Conservation (phyloP, 2,329 filamentous ascomycete species). For the Colletotrichum cuscutae region DNA sequence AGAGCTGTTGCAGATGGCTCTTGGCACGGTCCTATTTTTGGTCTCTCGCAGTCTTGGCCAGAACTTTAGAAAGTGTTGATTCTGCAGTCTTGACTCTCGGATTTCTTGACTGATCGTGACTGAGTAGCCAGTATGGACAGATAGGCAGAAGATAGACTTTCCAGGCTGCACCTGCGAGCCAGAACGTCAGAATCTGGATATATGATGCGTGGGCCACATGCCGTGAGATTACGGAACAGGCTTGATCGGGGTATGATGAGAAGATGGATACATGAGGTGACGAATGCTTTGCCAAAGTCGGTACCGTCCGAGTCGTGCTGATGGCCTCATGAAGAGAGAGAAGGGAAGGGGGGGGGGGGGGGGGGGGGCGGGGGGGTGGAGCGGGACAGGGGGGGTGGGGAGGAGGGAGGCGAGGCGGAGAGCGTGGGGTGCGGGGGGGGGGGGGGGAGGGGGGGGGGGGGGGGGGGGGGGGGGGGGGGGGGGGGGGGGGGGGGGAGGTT, state of each 20-base stretch:
- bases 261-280: not conserved
- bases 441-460: no score
- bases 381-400: no score
- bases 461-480: no score
- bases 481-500: not conserved
- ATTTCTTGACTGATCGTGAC: not conserved
- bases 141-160: not conserved
- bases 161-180: not conserved
- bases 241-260: not conserved
- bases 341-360: no score
- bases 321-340: not conserved
- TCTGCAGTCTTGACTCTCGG: no score
- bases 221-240: not conserved
- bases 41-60: not conserved
- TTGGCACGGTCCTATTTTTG: not conserved
- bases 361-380: no score
- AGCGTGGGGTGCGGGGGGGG: no score
- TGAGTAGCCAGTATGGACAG: not conserved
- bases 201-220: not conserved
- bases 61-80: no score
- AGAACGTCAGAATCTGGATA: not conserved
- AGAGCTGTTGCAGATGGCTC: no score
- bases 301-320: not conserved
- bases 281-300: not conserved
- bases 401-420: no score